Evolutionary conservation across 768 basidiomycete genomes (phyloP), one percentile per base, ranked within the genome.

Genomic region (Trametes maxima): DNA sequence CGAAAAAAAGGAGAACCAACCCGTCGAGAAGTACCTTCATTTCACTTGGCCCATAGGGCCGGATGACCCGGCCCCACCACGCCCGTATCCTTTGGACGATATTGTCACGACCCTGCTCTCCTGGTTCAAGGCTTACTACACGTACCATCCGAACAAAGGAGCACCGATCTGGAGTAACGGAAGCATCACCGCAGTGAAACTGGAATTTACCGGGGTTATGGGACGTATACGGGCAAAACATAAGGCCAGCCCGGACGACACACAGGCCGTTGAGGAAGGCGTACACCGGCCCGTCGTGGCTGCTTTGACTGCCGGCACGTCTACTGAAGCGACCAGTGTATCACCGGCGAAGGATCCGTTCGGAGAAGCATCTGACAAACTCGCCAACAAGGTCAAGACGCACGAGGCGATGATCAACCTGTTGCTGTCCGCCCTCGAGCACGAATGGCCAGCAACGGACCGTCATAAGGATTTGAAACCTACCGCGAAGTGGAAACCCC

Each of bases 71-170:
- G 28, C 28, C 28, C 28, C 28, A 8, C 8, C 28, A 33, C 4
- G 28, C 28, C 28, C 28, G 8, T n/a, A n/a, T n/a, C n/a, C n/a
- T n/a, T 33, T 54, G 25, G 8, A 54, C 24, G 2, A 33, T 0
- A n/a, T 54, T 2, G 17, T 54, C 43, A 5, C 10, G 25, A 54
- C 53, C 1, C 24, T 54, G 22, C 39, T 54, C 1, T 6, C 25
- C 2, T 54, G 53, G 53, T 54, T 54, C 53, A 35, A 25, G 11
- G 53, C 53, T 6, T 40, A 40, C n/a, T 54, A 54, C 25, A 17
- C 21, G 25, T 43, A 42, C 40, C 14, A 14, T 42, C 40, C 40
- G 40, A n/a, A n/a, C 12, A 42, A 42, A 11, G n/a, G 12, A 42
- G 14, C 40, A 14, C 14, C 40, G 12, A 11, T 42, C 14, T 4